Evolutionary conservation across 2,329 filamentous ascomycete genomes (phyloP), one percentile per base, ranked within the genome.

Genomic region (Xylogone sp.): DNA sequence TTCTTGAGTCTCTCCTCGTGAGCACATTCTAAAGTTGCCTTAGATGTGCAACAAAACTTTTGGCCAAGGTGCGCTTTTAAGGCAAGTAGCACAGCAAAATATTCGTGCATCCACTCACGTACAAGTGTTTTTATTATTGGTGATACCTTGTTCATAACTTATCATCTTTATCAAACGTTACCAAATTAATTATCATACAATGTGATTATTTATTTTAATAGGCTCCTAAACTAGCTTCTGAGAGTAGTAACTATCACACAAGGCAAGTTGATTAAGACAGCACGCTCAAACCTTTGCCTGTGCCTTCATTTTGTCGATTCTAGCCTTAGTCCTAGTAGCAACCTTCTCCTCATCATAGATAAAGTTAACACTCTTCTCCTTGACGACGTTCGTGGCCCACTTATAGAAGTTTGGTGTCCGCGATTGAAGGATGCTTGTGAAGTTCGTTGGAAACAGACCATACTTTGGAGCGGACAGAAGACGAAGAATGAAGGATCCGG

Each of bases 401-500:
- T 78, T 81, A 62, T 76, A 77, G 65, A 88, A 90, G 51, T 78
- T 79, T 1, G 87, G 87, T n/a, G 85, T 70, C 51, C 74, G 73
- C 53, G 77, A 67, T 52, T 72, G 70, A 50, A 86, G 69, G 19
- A 69, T 73, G 46, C 69, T 65, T 45, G 69, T 62, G 50, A 84
- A 65, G 21, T 65, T 75, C 58, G 62, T 64, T 0, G 81, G 83
- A 50, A 82, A 66, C 16, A 89, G 53, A 1, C 72, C 75, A 20
- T 79, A 70, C 62, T 84, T 82, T 0, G 75, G 62, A 22, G 82
- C 74, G 1, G 73, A 68, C 43, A 83, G 73, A 19, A 85, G 64
- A 2, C 87, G 77, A 19, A 90, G 63, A 9, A 88, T 63, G 64
- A 91, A 90, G 0, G 87, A 83, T 0, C 82, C 87, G 2, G 77